Percentiles rank a stretch among this genome's conserved stretches.
phyloP scores from a whole-genome alignment of 179 eudicot species.

The Patellifolia procumbens region DNA sequence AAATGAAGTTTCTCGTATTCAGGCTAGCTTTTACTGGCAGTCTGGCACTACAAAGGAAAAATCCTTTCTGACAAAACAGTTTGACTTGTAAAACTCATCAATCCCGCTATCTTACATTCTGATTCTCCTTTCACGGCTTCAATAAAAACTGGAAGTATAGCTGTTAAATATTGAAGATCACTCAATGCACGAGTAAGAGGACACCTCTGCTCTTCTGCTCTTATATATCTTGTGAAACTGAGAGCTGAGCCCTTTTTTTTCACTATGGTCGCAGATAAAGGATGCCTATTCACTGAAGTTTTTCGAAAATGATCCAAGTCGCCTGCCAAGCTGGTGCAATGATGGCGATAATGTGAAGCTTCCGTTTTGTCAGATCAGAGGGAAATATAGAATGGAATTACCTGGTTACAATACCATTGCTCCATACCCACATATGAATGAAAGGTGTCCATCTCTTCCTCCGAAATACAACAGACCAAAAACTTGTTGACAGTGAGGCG shows the following conservation, averaged over 20 bases:
- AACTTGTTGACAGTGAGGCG: constrained; percentile 47
- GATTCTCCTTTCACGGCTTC: background rate
- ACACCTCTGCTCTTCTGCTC: background rate
- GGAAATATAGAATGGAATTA: constrained; percentile 88
- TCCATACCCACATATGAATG: constrained; percentile 89
- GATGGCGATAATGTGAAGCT: constrained; percentile 67
- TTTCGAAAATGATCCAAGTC: constrained; percentile 69
- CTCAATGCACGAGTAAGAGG: background rate
- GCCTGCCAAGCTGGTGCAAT: constrained; percentile 95
- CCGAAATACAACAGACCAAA: constrained; percentile 66
- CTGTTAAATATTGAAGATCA: background rate
- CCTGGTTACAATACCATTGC: constrained; percentile 83
- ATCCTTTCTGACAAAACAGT: background rate
- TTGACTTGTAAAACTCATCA: background rate
- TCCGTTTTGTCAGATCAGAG: constrained; percentile 88
- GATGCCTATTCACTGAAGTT: constrained; percentile 86
- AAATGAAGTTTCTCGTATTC: background rate
- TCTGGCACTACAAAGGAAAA: background rate
- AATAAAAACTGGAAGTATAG: background rate
- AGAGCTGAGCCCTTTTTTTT: background rate
- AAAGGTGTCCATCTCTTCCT: constrained; percentile 86
- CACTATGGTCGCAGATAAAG: constrained; percentile 66
- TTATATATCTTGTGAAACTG: background rate
- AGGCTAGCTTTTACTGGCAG: background rate
- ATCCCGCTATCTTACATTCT: background rate